Evolutionary conservation across 2,329 filamentous ascomycete genomes (phyloP), one percentile per base, ranked within the genome.

Genomic region (Aspergillus brunneoviolaceus): DNA sequence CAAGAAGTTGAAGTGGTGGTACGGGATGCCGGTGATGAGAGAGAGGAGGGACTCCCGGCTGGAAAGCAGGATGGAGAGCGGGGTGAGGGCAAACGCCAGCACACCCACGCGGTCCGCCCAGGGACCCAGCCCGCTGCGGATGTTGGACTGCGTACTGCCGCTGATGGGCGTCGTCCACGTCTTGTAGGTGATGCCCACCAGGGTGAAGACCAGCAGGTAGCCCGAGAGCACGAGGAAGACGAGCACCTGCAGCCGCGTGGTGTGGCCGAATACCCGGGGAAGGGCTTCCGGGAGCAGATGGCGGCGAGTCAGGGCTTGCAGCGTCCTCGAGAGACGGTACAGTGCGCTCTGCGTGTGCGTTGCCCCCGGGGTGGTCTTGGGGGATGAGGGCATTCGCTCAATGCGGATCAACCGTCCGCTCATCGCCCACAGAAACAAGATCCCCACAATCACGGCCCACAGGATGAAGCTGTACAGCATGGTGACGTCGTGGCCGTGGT

Each of bases 1-100:
- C 21, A 92, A 77, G 69, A 92, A 92, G 74, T 89, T 88, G 81
- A 92, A 91, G 67, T 84, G 85, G 66, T 92, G 89, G 68, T 91
- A 91, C 0, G 90, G 89, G 0, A 92, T 80, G 1, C 90, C 89
- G 0, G 89, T 92, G 52, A 91, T 73, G 14, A 89, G 71, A 0
- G 86, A 89, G 4, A 92, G 81, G 2, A 92, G 77, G 0, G 87
- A 89, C 70, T 92, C 89, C 47, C 89, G 82, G 59, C 81, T 87
- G n/a, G 84, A 81, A 12, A 92, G 80, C 51, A 90, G 74, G 31
- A 92, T 76, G 0, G 87, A 87, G 0, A 92, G 79, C 0, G 89
- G 89, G 0, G 89, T 91, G 10, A 92, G 80, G 0, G 89, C 90
- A 67, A 89, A 92, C 1, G 90, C 89, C 0, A 92, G 73, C 2